phyloP scores from a whole-genome alignment of 345 rosid species.

The Clarkia xantiana region DNA sequence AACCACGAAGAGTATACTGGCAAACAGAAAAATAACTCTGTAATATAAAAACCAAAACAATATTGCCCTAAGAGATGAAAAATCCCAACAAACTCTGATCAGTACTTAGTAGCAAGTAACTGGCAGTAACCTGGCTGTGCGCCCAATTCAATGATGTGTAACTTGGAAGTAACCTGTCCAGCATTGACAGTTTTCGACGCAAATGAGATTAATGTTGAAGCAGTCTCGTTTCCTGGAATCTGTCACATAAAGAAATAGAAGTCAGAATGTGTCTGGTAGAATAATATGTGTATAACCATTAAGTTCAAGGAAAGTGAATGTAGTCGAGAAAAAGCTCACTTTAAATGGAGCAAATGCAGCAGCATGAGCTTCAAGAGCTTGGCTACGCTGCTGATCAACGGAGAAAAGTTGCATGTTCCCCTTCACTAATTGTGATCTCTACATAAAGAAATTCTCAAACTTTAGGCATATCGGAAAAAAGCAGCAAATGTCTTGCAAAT shows the following conservation, averaged over 20 bases:
- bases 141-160: constrained; percentile 95
- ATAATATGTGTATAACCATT: neutral
- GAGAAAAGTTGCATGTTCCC: constrained; percentile 96
- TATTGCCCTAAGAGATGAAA: neutral
- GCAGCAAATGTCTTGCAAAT: neutral
- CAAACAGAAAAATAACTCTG: too few species aligned
- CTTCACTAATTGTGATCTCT: constrained; percentile 86
- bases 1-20: too few species aligned
- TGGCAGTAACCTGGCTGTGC: constrained; percentile 68
- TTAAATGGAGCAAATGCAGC: constrained; percentile 89
- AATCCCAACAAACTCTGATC: neutral
- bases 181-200: constrained; percentile 80
- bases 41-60: too few species aligned
- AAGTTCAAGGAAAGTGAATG: constrained; percentile 1
- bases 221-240: constrained; percentile 98
- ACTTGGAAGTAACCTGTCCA: constrained; percentile 81
- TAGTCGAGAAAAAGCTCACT: constrained; percentile 20
- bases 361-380: constrained; percentile 99
- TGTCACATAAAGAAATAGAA: constrained; percentile 10
- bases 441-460: constrained; percentile 5
- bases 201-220: constrained; percentile 79
- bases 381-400: constrained; percentile 96
- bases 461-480: neutral
- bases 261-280: neutral
- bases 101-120: neutral